Base-by-base conservation (phyloP, 2,329 filamentous ascomycete species). In the Fusarium brevicatenulatum region DNA sequence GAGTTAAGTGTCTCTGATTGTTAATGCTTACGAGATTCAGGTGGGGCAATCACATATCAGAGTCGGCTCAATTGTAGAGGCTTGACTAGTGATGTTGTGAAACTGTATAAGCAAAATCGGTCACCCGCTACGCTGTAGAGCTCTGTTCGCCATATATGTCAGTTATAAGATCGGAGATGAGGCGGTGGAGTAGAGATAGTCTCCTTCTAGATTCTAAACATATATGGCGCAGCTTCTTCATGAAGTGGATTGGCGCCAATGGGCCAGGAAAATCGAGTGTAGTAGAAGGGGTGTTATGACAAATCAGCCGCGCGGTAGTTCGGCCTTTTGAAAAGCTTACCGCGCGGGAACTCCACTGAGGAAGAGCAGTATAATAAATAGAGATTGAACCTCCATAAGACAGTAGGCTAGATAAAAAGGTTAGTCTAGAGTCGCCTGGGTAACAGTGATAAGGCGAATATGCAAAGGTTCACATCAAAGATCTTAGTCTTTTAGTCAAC, bases 401-500 rank as follows among this genome's bases (percentile, higher is more conserved):
- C 4, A 13, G 7, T 8, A 40, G 39, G 2, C 4, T 37, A 9
- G 16, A 18, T 37, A 37, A 18, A 37, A 40, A 6, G 11, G 5
- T 13, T n/a, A 3, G 3, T 5, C 39, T 9, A n/a, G 21, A 40
- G 7, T 9, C 11, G 39, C 7, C 39, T n/a, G 4, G 21, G 2
- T 4, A 40, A 9, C 12, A 15, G 8, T n/a, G 0, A 6, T 0
- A n/a, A 42, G 21, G 2, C 12, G 2, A 42, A 15, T 42, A 2
- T n/a, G 21, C 7, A 9, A 42, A 9, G 12, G 12, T 9, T 5
- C 2, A 15, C 7, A n/a, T 42, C 2, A 6, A 42, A 7, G 12
- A 9, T 42, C 7, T 42, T 42, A 4, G 21, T 15, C 12, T 15
- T 15, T 2, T 21, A n/a, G 21, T 9, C 39, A n/a, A 13, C 1